These are phyloP conservation scores for Xylaria arbuscula DNA, from an alignment of 2,329 filamentous ascomycete species.

Conservation along the genomic window DNA sequence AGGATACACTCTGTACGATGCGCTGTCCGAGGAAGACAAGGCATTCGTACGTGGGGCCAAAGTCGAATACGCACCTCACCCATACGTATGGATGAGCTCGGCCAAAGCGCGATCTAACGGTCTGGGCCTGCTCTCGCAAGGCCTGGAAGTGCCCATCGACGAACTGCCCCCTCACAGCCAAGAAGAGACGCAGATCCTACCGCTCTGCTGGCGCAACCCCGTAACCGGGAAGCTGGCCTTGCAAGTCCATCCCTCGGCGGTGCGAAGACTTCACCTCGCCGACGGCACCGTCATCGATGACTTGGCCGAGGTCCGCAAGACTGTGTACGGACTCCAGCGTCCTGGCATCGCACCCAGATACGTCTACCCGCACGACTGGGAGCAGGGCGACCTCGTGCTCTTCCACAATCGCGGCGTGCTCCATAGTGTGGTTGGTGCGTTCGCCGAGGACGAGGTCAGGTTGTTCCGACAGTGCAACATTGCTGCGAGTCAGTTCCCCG, in stretches of 20 bases:
- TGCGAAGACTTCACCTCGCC: conserved; percentile 73
- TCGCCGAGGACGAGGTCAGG: conserved; percentile 77
- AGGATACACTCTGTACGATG: conserved; percentile 76
- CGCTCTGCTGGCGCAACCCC: conserved; percentile 83
- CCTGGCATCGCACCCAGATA: conserved; percentile 75
- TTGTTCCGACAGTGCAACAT: conserved; percentile 84
- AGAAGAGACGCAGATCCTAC: conserved; percentile 75
- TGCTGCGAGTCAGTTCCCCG: conserved; percentile 70
- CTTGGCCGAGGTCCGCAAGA: conserved; percentile 71
- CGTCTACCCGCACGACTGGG: conserved; percentile 82
- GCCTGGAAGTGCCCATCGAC: conserved; percentile 67
- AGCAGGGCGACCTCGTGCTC: conserved; percentile 78
- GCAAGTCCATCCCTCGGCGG: conserved; percentile 78
- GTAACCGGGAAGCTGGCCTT: conserved; percentile 75
- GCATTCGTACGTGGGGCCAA: conserved; percentile 73
- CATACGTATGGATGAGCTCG: conserved; percentile 83
- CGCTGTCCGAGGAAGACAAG: conserved; percentile 73
- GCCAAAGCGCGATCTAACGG: conserved; percentile 75
- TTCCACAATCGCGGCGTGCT: conserved; percentile 83
- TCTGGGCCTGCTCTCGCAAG: conserved; percentile 76
- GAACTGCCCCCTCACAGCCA: conserved; percentile 74
- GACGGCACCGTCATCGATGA: conserved; percentile 78
- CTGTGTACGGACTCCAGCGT: conserved; percentile 75
- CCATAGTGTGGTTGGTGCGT: conserved; percentile 80
- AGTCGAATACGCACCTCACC: conserved; percentile 81